Base-by-base conservation (phyloP, 495 filamentous ascomycete species). In the Pseudevernia furfuracea region DNA sequence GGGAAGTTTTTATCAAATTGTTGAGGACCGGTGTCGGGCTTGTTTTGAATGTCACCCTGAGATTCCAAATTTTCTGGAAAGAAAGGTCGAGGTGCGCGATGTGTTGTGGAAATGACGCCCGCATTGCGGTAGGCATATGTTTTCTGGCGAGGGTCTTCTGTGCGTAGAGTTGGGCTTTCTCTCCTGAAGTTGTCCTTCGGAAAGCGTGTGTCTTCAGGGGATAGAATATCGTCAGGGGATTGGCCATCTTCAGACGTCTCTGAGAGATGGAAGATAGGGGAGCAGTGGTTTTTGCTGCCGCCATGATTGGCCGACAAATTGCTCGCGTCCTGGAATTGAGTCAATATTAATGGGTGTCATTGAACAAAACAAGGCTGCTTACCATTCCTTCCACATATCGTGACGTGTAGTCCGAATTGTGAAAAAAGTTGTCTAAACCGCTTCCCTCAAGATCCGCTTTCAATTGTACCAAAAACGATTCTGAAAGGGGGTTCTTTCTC, bases 381-480 rank as follows among this genome's bases (percentile, higher is more conserved):
- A 61, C 63, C 56, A 62, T 66, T 58, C 60, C 44, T 10, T 62
- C 56, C 58, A 62, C 49, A 4, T 59, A 59, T 37, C 43, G n/a
- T 23, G 65, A 57, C 11, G 61, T 59, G 46, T 63, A 69, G 53
- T 69, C 59, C 2, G 67, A 53, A 38, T 69, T 69, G 38, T 67
- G 61, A 21, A 66, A 52, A 36, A 65, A 62, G 41, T 66, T 67
- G 25, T 68, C 71, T 34, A 82, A 71, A 15, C 75, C 74, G n/a
- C 74, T 79, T 10, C 88, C 86, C 71, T 92, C 88, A 3, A 97
- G 82, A 70, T 99, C 94, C 12, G 96, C 87, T 71, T 97, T 91
- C 7, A 99, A 79, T 74, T 97, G 94, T 32, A 93, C 87, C 41
- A 97, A 78, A 79, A 99, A 99, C 0, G 92, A 96, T 71, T 96